A percentile compares a stretch with the other conserved stretches of the same genome.
Evolutionary conservation across 2,329 filamentous ascomycete species (phyloP).

Genomic region (Chrysoporthe deuterocubensis): DNA sequence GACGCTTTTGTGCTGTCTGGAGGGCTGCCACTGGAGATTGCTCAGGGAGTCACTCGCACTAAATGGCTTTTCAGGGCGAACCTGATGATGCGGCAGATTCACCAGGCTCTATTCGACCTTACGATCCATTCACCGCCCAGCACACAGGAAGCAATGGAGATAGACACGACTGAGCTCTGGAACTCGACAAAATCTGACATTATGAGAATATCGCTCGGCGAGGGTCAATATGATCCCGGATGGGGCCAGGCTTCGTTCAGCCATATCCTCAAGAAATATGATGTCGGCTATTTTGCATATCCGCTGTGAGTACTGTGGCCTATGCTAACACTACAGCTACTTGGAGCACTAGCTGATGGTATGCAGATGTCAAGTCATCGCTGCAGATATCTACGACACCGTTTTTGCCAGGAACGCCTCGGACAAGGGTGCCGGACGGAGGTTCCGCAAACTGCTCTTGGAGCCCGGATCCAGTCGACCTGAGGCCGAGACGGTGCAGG

Average conservation of each 20-base stretch:
- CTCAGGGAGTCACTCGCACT: neutral
- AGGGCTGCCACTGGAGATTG: neutral
- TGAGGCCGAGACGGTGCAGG: neutral
- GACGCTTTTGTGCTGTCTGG: neutral
- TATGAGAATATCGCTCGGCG: neutral
- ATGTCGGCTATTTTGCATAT: constrained; percentile 8
- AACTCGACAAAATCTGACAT: neutral
- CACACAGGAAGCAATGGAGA: neutral
- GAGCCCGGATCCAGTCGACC: constrained; percentile 1
- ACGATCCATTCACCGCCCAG: neutral
- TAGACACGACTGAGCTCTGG: constrained; percentile 3
- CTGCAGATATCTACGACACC: constrained; percentile 5
- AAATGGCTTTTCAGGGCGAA: neutral
- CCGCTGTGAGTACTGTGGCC: neutral
- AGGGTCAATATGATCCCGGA: neutral
- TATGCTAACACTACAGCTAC: neutral
- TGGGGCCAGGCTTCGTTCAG: constrained; percentile 5
- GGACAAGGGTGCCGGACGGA: neutral
- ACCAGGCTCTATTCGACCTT: neutral
- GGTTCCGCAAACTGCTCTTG: neutral
- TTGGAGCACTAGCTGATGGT: neutral
- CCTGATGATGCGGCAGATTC: neutral
- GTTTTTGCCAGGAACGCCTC: neutral
- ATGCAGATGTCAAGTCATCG: neutral
- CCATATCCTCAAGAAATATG: constrained; percentile 4